These are phyloP conservation scores for Thraustochytrium sp. DNA, from an alignment of 352 stramenopile genomes.

Conservation along the genomic window DNA sequence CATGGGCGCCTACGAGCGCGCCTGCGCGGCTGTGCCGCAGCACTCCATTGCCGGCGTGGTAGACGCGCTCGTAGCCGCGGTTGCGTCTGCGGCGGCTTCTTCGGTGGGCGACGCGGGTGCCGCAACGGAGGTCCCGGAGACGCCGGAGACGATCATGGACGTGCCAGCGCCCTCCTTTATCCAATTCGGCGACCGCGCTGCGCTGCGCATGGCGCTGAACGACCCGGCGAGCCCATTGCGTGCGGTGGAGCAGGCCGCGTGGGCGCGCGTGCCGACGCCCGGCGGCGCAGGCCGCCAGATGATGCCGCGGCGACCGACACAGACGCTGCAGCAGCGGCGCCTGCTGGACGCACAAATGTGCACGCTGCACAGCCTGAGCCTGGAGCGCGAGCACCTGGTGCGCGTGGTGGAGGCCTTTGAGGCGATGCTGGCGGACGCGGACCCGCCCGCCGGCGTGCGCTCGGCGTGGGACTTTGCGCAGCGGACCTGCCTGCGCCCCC, in stretches of 20 bases:
- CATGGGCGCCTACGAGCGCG: background rate
- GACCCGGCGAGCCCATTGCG: background rate
- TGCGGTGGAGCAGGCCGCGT: background rate
- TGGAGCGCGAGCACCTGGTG: background rate
- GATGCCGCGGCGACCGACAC: background rate
- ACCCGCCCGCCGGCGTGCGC: background rate
- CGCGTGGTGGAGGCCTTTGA: background rate
- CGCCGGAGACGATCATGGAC: no score
- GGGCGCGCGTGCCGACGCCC: background rate
- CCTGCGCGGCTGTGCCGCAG: background rate
- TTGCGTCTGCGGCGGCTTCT: background rate
- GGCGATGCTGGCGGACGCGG: background rate
- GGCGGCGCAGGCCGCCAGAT: background rate
- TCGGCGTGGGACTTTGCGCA: conserved; percentile 12
- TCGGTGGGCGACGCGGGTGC: background rate
- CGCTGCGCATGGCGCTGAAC: background rate
- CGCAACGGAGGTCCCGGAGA: background rate
- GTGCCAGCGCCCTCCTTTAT: background rate
- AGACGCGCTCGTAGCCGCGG: background rate
- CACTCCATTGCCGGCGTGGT: background rate
- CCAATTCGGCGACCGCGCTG: background rate
- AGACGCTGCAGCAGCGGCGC: background rate
- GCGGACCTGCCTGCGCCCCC: background rate
- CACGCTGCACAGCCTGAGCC: background rate
- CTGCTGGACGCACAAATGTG: background rate